These are phyloP conservation scores for Bruguiera hainesii DNA, from an alignment of 441 rosid genomes.

Conservation along the genomic window DNA sequence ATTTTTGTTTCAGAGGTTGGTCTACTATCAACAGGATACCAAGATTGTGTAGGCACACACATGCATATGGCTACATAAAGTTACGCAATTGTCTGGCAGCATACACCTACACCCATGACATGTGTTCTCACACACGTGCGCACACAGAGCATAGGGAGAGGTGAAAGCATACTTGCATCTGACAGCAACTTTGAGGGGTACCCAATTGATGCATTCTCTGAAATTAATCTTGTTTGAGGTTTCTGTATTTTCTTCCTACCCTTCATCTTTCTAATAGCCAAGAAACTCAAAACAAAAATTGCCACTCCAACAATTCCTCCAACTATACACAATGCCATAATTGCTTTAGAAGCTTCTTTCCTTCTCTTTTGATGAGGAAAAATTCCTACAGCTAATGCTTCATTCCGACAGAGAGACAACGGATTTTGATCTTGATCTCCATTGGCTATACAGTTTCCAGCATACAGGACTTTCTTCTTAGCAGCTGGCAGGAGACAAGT, in stretches of 20 bases:
- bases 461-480: constrained; percentile 44
- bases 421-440: constrained; percentile 56
- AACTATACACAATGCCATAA: constrained; percentile 46
- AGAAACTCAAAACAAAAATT: constrained; percentile 43
- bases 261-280: constrained; percentile 39
- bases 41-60: background rate
- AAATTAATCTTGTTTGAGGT: constrained; percentile 53
- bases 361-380: constrained; percentile 45
- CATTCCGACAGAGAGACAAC: constrained; percentile 64
- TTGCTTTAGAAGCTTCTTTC: constrained; percentile 31
- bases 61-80: background rate
- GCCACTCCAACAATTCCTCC: constrained; percentile 58
- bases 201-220: constrained; percentile 63
- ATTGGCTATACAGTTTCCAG: constrained; percentile 63
- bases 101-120: background rate
- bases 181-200: constrained; percentile 80
- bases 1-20: background rate
- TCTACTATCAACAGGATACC: background rate
- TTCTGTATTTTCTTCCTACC: constrained; percentile 28
- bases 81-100: background rate
- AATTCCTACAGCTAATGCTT: constrained; percentile 91
- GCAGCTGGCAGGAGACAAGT: constrained; percentile 50
- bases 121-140: background rate
- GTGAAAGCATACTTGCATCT: constrained; percentile 72
- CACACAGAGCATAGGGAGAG: constrained; percentile 1